phyloP scores from a whole-genome alignment of 768 basidiomycete genomes.

The Mrakia gelida region DNA sequence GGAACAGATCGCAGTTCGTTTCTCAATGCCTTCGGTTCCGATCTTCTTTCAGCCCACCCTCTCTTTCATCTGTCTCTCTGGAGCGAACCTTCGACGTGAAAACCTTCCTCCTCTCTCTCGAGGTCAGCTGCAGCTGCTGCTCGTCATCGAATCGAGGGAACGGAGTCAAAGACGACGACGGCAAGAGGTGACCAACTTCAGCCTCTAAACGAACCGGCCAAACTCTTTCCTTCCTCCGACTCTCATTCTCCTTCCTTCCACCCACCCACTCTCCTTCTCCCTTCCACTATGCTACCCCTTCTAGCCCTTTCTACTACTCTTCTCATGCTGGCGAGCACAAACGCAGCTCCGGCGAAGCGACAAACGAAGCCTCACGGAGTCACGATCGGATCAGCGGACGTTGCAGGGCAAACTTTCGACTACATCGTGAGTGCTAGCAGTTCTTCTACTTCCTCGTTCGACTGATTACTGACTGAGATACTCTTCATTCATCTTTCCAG shows the following conservation, averaged over 20 bases:
- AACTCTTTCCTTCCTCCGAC: no score
- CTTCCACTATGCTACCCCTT: neutral
- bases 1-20: no score
- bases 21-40: no score
- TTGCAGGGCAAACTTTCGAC: slow-evolving; percentile 50
- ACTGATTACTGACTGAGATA: slow-evolving; percentile 46
- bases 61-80: no score
- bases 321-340: neutral
- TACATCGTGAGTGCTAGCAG: slow-evolving; percentile 51
- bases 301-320: neutral
- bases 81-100: no score
- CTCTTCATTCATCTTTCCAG: slow-evolving; percentile 50
- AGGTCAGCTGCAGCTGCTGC: no score
- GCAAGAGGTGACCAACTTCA: no score
- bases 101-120: no score
- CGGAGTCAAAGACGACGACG: no score
- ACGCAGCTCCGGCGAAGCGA: neutral
- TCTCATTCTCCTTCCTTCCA: neutral
- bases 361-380: neutral
- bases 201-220: no score
- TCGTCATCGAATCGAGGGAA: no score
- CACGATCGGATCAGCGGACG: slow-evolving; percentile 16
- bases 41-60: no score
- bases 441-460: slow-evolving; percentile 43
- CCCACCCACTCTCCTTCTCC: neutral